These are phyloP conservation scores for Podila clonocystis DNA, from an alignment of 192 early-diverging fungal species.

Conservation along the genomic window DNA sequence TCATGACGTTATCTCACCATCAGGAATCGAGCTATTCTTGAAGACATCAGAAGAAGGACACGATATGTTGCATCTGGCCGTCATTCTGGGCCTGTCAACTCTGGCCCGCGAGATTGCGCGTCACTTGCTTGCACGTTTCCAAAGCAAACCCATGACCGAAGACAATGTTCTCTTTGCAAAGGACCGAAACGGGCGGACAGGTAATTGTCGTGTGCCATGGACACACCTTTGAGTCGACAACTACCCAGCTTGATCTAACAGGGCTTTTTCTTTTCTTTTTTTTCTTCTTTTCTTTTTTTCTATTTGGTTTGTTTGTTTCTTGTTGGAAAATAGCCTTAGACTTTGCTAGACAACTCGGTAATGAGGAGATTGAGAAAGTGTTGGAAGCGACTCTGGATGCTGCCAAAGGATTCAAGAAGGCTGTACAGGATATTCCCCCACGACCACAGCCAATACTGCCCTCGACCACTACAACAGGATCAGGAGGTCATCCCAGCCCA, in stretches of 20 bases:
- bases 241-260: neutral
- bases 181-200: conserved; percentile 24
- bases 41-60: conserved; percentile 13
- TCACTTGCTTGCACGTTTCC: conserved; percentile 17
- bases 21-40: conserved; percentile 16
- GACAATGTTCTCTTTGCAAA: conserved; percentile 11
- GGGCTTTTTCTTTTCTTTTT: neutral
- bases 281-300: too few relatives aligned
- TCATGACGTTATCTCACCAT: conserved; percentile 7
- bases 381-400: conserved; percentile 11
- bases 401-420: conserved; percentile 18
- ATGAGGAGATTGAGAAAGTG: conserved; percentile 22
- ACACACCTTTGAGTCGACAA: neutral
- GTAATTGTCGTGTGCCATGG: neutral
- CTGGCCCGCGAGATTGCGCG: conserved; percentile 37
- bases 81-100: conserved; percentile 27
- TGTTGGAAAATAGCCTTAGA: conserved; percentile 14
- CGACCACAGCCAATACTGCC: conserved; percentile 9
- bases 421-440: neutral
- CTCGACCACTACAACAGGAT: neutral
- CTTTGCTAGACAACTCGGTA: conserved; percentile 21
- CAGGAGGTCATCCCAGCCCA: neutral
- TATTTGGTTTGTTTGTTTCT: neutral
- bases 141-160: neutral
- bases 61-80: conserved; percentile 35